A percentile compares a stretch with the other conserved stretches of the same genome.
Evolutionary conservation across 1,139 yeast species (phyloP).

Genomic region (Suhomyces ambrosiae): DNA sequence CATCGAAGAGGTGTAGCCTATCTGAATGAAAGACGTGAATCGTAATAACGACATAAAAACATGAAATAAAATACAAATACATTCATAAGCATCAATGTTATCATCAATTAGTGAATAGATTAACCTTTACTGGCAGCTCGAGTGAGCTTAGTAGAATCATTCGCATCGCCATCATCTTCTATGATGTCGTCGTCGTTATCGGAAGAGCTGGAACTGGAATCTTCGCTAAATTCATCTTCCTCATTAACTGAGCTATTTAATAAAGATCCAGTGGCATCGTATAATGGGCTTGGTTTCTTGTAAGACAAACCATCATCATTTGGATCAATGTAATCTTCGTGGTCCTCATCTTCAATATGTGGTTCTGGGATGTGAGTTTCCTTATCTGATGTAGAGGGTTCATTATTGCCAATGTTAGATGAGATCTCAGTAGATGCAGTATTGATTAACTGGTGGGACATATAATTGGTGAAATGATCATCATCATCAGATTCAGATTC

Average conservation of each 20-base stretch:
- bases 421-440: conserved; percentile 61
- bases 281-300: conserved; percentile 63
- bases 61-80: conserved; percentile 15
- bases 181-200: conserved; percentile 33
- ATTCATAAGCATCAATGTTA: conserved; percentile 14
- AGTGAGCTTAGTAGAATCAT: conserved; percentile 32
- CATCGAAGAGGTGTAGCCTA: conserved; percentile 1
- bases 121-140: conserved; percentile 47
- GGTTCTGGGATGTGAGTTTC: conserved; percentile 1
- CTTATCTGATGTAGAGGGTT: background rate
- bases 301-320: conserved; percentile 81
- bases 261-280: conserved; percentile 46
- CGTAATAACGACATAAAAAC: conserved; percentile 4
- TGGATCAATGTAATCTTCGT: conserved; percentile 74
- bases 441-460: conserved; percentile 76
- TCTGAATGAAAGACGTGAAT: conserved; percentile 1
- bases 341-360: conserved; percentile 25
- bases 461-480: conserved; percentile 69
- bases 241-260: conserved; percentile 20
- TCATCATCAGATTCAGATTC: conserved; percentile 30
- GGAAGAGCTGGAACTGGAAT: conserved; percentile 32
- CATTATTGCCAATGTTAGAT: conserved; percentile 30
- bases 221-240: conserved; percentile 33
- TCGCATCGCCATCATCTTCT: conserved; percentile 25
- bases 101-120: conserved; percentile 3